These are phyloP conservation scores for Zymoseptoria crescenta DNA, from an alignment of 2,329 filamentous ascomycete genomes.

Conservation along the genomic window DNA sequence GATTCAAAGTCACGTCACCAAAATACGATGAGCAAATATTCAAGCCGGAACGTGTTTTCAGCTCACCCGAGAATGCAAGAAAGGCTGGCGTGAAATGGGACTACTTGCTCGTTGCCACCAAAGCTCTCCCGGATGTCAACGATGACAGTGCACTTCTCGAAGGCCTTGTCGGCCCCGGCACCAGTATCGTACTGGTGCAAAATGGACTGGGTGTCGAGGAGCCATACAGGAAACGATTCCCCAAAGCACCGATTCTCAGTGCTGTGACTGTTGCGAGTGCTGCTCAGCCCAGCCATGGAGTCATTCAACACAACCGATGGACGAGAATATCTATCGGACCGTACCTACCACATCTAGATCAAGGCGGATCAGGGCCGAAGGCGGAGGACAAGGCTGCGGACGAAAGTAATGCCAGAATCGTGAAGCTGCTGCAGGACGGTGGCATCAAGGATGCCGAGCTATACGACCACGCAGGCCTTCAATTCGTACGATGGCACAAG, in stretches of 20 bases:
- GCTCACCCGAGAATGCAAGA: conserved; percentile 51
- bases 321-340: conserved; percentile 63
- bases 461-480: conserved; percentile 58
- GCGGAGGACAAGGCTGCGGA: conserved; percentile 20
- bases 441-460: conserved; percentile 58
- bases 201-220: conserved; percentile 65
- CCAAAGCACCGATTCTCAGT: conserved; percentile 52
- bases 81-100: conserved; percentile 46
- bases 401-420: conserved; percentile 42
- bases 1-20: conserved; percentile 57
- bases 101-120: conserved; percentile 63
- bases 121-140: conserved; percentile 60
- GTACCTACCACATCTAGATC: conserved; percentile 47
- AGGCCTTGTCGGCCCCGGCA: conserved; percentile 48
- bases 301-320: conserved; percentile 64
- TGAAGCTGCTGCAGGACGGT: conserved; percentile 51
- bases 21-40: conserved; percentile 62
- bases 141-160: conserved; percentile 55
- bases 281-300: conserved; percentile 55
- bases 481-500: conserved; percentile 68
- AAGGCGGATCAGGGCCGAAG: conserved; percentile 22
- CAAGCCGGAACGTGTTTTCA: conserved; percentile 53
- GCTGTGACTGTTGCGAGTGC: conserved; percentile 64
- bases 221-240: conserved; percentile 57
- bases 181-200: conserved; percentile 60